Evolutionary conservation across 495 filamentous ascomycete species (phyloP), one percentile per base, ranked within the genome.

Genomic region (Penicillium bovifimosum): DNA sequence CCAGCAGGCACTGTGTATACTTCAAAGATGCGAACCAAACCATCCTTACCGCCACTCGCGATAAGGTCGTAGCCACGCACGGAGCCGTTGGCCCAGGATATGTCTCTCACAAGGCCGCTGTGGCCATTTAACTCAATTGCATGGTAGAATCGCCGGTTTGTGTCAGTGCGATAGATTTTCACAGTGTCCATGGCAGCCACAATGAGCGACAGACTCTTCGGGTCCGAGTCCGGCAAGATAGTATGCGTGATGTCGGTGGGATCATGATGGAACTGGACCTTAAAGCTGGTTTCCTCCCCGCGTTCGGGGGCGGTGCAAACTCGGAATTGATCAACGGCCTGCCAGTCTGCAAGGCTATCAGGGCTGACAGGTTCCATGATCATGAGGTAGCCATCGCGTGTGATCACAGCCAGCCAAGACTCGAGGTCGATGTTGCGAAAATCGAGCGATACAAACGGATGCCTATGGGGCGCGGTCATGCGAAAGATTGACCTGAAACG

Each of bases 21-120:
- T 62, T 90, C 80, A 58, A 91, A 96, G 5, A 97, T 84, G 20
- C 95, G 80, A 40, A 97, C 78, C 53, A 81, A 82, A 3, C 93
- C 91, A 63, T 99, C 93, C 65, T 91, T 91, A 62, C 88, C 90
- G 1, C 89, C 92, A 28, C 91, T 95, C 6, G 93, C 95, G 56
- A 97, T 79, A 47, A 96, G 75, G 64, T 99, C 92, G 61, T 86
- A 90, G 1, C 91, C 91, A 28, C 91, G 69, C 34, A 88, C 85
- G 58, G 89, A 90, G 13, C 90, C 90, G 45, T 87, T 86, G 7
- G 93, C 91, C 93, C 93, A 99, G 7, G 88, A 84, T 5, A 96
- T 84, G 61, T 96, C 91, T 46, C 91, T 77, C n/a, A 99, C 86
- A 35, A 97, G 72, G 0, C 83, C 82, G 2, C 77, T 69, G 58